Percentiles rank a stretch among this genome's conserved stretches.
These are phyloP conservation scores for Geum urbanum DNA, from an alignment of 306 rosid species.

Conservation along the genomic window DNA sequence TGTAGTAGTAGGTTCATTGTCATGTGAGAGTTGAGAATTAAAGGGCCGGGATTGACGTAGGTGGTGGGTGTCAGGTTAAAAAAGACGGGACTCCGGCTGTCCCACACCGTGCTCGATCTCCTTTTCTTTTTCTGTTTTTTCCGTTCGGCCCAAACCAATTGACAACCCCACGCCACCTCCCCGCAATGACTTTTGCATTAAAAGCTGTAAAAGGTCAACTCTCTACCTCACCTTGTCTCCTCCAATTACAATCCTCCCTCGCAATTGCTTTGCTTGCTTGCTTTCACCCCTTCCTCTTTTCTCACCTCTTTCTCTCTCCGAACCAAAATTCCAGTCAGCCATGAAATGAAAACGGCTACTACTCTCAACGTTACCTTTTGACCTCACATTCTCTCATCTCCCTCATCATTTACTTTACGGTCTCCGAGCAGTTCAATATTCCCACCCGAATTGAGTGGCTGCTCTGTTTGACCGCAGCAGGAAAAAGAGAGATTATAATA, in stretches of 20 bases:
- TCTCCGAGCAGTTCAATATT: slow-evolving; percentile 31
- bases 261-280: no score
- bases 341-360: slow-evolving; percentile 60
- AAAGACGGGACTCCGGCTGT: background rate
- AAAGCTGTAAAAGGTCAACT: slow-evolving; percentile 76
- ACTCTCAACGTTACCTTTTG: slow-evolving; percentile 41
- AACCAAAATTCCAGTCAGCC: slow-evolving; percentile 14
- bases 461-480: slow-evolving; percentile 38
- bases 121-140: background rate
- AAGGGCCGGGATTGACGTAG: no score
- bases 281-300: background rate
- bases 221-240: slow-evolving; percentile 51
- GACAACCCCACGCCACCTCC: slow-evolving; percentile 14
- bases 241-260: slow-evolving; percentile 30
- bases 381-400: slow-evolving; percentile 27
- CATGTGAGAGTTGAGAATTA: background rate
- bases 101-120: background rate
- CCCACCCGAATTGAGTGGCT: slow-evolving; percentile 23
- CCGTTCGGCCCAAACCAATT: background rate
- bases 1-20: background rate
- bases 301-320: background rate
- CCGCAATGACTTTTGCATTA: slow-evolving; percentile 47
- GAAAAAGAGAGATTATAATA: background rate
- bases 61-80: background rate
- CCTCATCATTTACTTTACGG: slow-evolving; percentile 23